Evolutionary conservation across 2,329 filamentous ascomycete genomes (phyloP), one percentile per base, ranked within the genome.

Genomic region (Septoria linicola): DNA sequence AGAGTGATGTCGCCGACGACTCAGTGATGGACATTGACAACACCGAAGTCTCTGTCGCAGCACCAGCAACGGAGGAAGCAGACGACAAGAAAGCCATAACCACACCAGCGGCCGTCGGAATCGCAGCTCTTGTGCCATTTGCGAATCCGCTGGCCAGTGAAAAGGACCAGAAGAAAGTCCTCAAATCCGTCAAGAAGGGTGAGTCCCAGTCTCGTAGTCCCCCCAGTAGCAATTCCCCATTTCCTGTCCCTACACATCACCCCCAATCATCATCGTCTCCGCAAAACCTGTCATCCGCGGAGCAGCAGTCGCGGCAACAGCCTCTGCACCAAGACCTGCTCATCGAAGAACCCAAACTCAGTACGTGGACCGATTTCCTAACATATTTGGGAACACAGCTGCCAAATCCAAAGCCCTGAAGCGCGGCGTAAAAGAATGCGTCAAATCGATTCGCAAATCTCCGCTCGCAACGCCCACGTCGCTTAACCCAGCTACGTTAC

Each of bases 401-500:
- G 91, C 93, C 65, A 96, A 95, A 76, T 84, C 89, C 76, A 95
- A 95, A 76, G 88, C 89, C 53, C 87, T 99, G 68, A 95, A 96
- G 78, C 91, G 93, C 68, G 93, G 93, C 69, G 93, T 99, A 61
- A 99, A 99, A 76, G 93, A 99, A 77, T 92, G 96, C 68, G 91
- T 97, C 76, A 99, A 99, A 78, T 87, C 91, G 27, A 88, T 99
- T 64, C 90, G 93, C 77, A 97, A 97, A 78, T 92, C 89, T 11
- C 80, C 88, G 51, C 73, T 82, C 63, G 81, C 83, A n/a, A 80
- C 83, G 54, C 80, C 82, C 59, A 76, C 81, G 67, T 77, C 80
- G 45, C 71, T 80, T 41, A 60, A 65, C 48, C 59, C 66, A 14
- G 78, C 84, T 66, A 53, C 53, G 10, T 58, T 63, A 1, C 84